Base-by-base conservation (phyloP, 139 green algal species). In the Dunaliella primolecta region DNA sequence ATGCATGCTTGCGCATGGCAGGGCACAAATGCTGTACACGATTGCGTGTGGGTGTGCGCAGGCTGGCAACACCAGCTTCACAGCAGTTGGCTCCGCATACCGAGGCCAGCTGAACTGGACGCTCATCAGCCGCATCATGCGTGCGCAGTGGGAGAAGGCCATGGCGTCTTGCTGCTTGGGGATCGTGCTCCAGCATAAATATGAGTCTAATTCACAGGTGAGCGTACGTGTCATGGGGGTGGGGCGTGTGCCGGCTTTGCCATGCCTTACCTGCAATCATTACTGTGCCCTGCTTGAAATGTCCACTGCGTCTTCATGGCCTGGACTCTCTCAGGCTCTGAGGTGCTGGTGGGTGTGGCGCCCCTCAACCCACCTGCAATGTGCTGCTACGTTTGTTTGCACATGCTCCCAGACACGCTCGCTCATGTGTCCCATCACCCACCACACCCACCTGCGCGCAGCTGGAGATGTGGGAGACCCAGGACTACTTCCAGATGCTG, bases 121-220 rank as follows among this genome's bases (percentile, higher is more conserved):
- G 2, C 85, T 91, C 77, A 88, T 91, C 81, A 87, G 81, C 72
- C 76, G 84, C 37, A 84, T 91, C 77, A 86, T 81, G 46, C 81
- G 88, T 32, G 86, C 85, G 37, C 85, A 89, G 46, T 91, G 88
- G 88, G 88, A 91, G 81, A 91, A 89, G 78, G 78, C 36, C 71
- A 91, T 91, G 88, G 88, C 88, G 81, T 87, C 83, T 1, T 89
- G 85, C 85, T 91, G 88, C 85, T 77, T 91, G 64, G 85, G 85
- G 55, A 91, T 91, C 25, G 85, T 89, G 55, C 72, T 91, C 75
- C 85, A 89, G 83, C 88, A 88, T 34, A 72, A 83, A 78, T 87
- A 87, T 76, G 87, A 88, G 87, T 85, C 81, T 75, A 86, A 86
- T 36, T 82, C 80, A 27, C 83, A 87, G 83, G 46, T 83, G 25